phyloP scores from a whole-genome alignment of 2,329 filamentous ascomycete species.

The Trichoderma simmonsii region DNA sequence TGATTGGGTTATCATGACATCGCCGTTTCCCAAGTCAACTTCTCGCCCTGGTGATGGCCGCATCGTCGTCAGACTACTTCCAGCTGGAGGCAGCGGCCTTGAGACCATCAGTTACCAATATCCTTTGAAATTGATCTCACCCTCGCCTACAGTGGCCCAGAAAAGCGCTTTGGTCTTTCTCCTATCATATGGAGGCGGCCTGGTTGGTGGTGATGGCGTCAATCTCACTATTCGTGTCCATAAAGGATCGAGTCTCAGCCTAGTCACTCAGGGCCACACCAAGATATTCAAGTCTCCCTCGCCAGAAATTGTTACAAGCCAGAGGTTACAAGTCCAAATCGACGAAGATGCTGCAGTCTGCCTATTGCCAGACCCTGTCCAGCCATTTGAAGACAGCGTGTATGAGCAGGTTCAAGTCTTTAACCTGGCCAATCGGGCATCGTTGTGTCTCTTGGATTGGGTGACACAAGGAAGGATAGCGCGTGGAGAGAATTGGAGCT shows the following conservation, averaged over 20 bases:
- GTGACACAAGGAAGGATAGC: slow-evolving; percentile 84
- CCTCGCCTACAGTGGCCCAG: slow-evolving; percentile 61
- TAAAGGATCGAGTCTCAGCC: slow-evolving; percentile 60
- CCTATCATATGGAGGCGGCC: slow-evolving; percentile 89
- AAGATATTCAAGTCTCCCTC: slow-evolving; percentile 85
- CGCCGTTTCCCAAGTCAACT: slow-evolving; percentile 71
- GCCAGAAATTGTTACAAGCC: slow-evolving; percentile 54
- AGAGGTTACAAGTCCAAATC: slow-evolving; percentile 53
- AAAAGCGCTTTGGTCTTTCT: slow-evolving; percentile 79
- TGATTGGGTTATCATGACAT: slow-evolving; percentile 32
- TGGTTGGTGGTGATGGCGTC: slow-evolving; percentile 84
- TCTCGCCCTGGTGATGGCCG: slow-evolving; percentile 74
- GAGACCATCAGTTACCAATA: slow-evolving; percentile 83
- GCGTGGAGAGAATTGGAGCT: slow-evolving; percentile 84
- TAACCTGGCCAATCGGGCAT: slow-evolving; percentile 52
- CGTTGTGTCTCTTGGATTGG: slow-evolving; percentile 87
- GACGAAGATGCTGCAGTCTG: slow-evolving; percentile 54
- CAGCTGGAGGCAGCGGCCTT: slow-evolving; percentile 68
- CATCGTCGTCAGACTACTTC: slow-evolving; percentile 70
- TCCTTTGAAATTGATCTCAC: slow-evolving; percentile 88
- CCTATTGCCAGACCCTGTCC: slow-evolving; percentile 84
- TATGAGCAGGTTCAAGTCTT: slow-evolving; percentile 86
- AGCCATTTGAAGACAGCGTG: slow-evolving; percentile 79
- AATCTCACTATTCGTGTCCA: slow-evolving; percentile 67
- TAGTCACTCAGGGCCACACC: slow-evolving; percentile 76